Percentiles rank a stretch among this genome's conserved stretches.
These are phyloP conservation scores for Colletotrichum noveboracense DNA, from an alignment of 2,329 filamentous ascomycete genomes.

Conservation along the genomic window DNA sequence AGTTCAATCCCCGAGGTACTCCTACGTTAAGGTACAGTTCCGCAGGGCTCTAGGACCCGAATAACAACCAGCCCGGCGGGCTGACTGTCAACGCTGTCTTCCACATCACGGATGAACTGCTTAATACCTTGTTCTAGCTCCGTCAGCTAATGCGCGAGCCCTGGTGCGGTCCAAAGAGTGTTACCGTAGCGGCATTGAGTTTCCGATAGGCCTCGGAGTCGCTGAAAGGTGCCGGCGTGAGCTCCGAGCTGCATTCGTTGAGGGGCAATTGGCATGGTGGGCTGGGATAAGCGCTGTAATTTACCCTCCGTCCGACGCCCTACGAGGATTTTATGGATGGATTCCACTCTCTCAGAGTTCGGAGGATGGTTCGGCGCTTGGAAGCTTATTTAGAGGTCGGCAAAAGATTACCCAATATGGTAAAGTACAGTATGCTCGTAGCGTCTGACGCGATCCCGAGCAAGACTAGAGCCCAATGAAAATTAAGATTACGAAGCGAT, in stretches of 20 bases:
- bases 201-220: background rate
- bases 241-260: background rate
- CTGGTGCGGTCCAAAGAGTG: background rate
- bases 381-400: background rate
- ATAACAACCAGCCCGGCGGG: background rate
- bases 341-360: background rate
- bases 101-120: background rate
- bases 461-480: background rate
- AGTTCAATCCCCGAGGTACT: background rate
- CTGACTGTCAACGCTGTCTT: background rate
- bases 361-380: background rate
- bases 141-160: background rate
- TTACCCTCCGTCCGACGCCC: background rate
- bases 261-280: background rate
- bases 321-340: background rate
- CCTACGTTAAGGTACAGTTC: rapidly evolving
- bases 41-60: background rate
- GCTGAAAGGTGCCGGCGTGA: background rate
- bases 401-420: background rate
- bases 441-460: background rate
- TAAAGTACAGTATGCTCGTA: background rate
- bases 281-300: background rate
- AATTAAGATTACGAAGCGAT: background rate
- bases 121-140: background rate
- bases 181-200: background rate